These are phyloP conservation scores for Colletotrichum navitas DNA, from an alignment of 2,329 filamentous ascomycete genomes.

Conservation along the genomic window DNA sequence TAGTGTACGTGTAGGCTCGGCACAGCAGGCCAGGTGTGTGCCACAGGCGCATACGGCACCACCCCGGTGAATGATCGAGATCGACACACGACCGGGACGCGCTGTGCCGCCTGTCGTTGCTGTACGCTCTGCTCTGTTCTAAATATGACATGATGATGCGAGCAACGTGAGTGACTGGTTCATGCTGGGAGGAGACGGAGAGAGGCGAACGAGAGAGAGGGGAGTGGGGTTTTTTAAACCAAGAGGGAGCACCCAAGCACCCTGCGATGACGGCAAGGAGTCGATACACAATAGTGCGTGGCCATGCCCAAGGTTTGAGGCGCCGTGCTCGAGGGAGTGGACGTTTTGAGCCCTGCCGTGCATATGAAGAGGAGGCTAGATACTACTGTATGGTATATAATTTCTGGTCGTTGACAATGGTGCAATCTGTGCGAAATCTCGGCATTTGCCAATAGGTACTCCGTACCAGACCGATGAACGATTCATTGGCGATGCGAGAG, in stretches of 20 bases:
- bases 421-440: background rate
- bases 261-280: conserved; percentile 35
- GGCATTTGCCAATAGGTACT: conserved; percentile 1
- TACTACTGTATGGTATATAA: background rate
- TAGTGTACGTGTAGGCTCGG: background rate
- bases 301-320: conserved; percentile 38
- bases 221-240: background rate
- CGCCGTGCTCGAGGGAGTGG: too few relatives aligned
- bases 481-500: conserved; percentile 6
- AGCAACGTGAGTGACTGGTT: conserved; percentile 28
- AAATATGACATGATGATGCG: background rate
- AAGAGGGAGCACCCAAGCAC: conserved; percentile 36
- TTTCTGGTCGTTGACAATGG: conserved; percentile 12
- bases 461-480: conserved; percentile 7
- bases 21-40: conserved; percentile 1
- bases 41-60: conserved; percentile 24
- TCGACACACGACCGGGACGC: conserved; percentile 25
- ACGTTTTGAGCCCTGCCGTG: conserved; percentile 24
- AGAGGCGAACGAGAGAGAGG: conserved; percentile 1
- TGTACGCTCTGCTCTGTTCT: conserved; percentile 20
- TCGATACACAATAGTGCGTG: conserved; percentile 37
- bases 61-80: conserved; percentile 4
- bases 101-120: conserved; percentile 22
- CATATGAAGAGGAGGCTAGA: conserved; percentile 12
- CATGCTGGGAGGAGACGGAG: conserved; percentile 18